Percentiles rank a stretch among this genome's conserved stretches.
Evolutionary conservation across 2,329 filamentous ascomycete species (phyloP).

Genomic region (Epichloe uncinata): DNA sequence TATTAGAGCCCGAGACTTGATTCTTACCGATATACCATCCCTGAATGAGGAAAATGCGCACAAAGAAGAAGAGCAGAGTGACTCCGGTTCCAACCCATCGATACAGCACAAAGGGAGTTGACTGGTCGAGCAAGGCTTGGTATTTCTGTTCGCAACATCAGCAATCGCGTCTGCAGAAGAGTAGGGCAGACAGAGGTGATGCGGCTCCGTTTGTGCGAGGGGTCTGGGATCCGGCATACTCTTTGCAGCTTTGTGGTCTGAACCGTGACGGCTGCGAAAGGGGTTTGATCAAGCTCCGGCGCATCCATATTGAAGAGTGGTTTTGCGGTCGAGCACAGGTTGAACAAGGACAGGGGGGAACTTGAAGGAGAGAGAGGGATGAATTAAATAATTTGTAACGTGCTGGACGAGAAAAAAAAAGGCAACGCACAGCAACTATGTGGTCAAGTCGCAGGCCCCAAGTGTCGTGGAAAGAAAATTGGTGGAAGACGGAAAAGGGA

Average conservation of each 20-base stretch:
- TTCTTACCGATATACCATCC: slow-evolving; percentile 92
- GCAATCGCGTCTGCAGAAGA: neutral
- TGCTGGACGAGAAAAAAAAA: neutral
- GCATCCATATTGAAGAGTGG: slow-evolving; percentile 55
- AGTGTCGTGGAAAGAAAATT: neutral
- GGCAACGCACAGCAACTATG: neutral
- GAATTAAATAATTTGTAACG: neutral
- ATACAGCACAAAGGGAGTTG: slow-evolving; percentile 78
- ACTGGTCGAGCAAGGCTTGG: slow-evolving; percentile 87
- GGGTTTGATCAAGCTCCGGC: slow-evolving; percentile 75
- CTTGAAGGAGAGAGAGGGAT: neutral
- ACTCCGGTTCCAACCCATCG: slow-evolving; percentile 78
- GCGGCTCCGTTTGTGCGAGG: neutral
- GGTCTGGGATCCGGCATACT: slow-evolving; percentile 32
- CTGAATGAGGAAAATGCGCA: slow-evolving; percentile 82
- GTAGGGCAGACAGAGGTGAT: neutral
- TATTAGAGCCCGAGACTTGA: too few species aligned
- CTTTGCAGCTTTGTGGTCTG: slow-evolving; percentile 66
- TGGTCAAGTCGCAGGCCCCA: neutral
- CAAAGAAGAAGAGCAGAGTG: slow-evolving; percentile 66
- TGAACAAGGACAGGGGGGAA: neutral
- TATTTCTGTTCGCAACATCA: slow-evolving; percentile 51
- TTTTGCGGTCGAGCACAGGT: neutral
- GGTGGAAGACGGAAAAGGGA: slow-evolving; percentile 1
- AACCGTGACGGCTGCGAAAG: slow-evolving; percentile 78